Evolutionary conservation across 306 rosid species (phyloP).

Genomic region (Cucumis sativus): DNA sequence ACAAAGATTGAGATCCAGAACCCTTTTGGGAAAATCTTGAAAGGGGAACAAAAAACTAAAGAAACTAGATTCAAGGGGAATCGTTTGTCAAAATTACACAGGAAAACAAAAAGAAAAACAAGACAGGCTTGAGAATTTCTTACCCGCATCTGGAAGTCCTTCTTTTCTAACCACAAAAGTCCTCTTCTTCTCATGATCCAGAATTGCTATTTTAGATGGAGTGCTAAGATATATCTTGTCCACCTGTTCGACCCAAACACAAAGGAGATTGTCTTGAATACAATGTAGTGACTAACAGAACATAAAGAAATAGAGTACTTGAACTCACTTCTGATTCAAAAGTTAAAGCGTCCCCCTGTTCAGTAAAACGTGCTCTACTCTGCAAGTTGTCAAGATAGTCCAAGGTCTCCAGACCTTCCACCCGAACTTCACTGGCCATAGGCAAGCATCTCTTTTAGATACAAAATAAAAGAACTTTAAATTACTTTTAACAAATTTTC

Average conservation of each 20-base stretch:
- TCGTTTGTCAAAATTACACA: background rate
- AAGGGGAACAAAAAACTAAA: background rate
- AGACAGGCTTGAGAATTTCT: conserved; percentile 7
- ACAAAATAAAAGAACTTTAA: background rate
- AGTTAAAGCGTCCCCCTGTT: conserved; percentile 94
- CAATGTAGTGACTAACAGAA: conserved; percentile 7
- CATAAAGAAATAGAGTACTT: background rate
- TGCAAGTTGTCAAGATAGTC: conserved; percentile 92
- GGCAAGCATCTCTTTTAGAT: conserved; percentile 14
- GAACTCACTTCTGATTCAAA: conserved; percentile 84
- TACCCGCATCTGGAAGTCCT: conserved; percentile 99
- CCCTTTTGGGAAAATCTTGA: background rate
- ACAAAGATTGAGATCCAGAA: background rate
- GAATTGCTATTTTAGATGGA: conserved; percentile 86
- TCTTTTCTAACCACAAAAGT: conserved; percentile 89
- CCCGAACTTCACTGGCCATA: conserved; percentile 86
- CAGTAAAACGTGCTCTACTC: conserved; percentile 74
- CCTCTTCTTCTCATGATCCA: conserved; percentile 94
- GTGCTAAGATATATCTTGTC: conserved; percentile 95
- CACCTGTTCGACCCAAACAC: conserved; percentile 34
- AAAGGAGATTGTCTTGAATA: background rate
- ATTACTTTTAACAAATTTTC: background rate
- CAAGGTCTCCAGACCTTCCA: conserved; percentile 90
- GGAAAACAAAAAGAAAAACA: background rate
- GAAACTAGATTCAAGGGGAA: background rate